Evolutionary conservation across 2,329 filamentous ascomycete species (phyloP).

Genomic region (Aspergillus sojae): DNA sequence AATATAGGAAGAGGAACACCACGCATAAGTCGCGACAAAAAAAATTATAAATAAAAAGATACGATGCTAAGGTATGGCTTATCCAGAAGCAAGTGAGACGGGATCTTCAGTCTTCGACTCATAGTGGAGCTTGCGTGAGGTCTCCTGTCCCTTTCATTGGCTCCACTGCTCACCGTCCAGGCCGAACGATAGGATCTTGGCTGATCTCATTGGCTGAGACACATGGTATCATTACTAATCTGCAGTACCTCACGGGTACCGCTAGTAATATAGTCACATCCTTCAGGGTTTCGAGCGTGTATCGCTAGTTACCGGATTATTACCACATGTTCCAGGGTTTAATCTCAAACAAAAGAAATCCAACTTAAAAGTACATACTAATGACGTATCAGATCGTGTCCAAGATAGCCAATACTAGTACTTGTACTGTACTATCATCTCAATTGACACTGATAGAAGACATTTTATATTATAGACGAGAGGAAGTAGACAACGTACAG

Average conservation of each 20-base stretch:
- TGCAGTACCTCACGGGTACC: no score
- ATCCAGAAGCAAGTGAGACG: conserved; percentile 4
- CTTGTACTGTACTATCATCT: no score
- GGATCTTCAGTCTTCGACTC: conserved; percentile 23
- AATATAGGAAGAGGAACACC: not conserved
- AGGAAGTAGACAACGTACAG: no score
- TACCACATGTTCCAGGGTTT: not conserved
- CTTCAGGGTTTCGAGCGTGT: not conserved
- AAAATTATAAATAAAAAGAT: conserved; percentile 8
- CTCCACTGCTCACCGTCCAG: not conserved
- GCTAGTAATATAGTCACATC: not conserved
- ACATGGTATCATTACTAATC: conserved; percentile 10
- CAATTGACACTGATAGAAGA: no score
- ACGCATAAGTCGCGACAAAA: not conserved
- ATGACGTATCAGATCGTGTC: no score
- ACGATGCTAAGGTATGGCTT: not conserved
- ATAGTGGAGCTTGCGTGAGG: conserved; percentile 15
- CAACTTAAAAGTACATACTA: no score
- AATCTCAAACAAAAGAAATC: no score
- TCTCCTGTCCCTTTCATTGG: conserved; percentile 3
- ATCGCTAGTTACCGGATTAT: not conserved
- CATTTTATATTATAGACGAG: no score
- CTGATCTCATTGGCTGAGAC: conserved; percentile 5
- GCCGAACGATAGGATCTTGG: not conserved
- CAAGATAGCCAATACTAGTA: no score